Conservation (phyloP, 164 flowering plant genomes). For the Amborella trichopoda region DNA sequence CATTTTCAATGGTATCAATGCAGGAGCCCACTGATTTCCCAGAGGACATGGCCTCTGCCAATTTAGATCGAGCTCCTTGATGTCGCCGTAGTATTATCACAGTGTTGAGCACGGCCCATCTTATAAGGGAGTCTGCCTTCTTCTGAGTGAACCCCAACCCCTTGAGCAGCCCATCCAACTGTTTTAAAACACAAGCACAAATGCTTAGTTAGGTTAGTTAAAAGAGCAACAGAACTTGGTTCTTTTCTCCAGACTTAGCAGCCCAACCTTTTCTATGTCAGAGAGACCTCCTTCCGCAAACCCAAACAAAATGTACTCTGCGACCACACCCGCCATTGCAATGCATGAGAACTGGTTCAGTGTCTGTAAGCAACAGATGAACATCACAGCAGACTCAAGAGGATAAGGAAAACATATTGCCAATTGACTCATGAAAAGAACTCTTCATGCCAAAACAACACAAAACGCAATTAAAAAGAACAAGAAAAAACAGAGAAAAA, state of each 20-base stretch:
- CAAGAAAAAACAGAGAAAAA: too few species aligned
- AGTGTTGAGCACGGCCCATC: conserved; percentile 91
- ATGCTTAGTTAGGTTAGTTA: too few species aligned
- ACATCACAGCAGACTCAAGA: too few species aligned
- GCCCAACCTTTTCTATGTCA: conserved; percentile 63
- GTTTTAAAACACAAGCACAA: conserved; percentile 8
- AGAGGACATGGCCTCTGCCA: conserved; percentile 72
- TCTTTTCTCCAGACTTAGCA: background rate
- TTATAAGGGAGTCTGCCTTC: conserved; percentile 89
- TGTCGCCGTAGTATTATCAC: conserved; percentile 62
- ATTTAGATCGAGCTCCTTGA: conserved; percentile 37
- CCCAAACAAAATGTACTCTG: conserved; percentile 76
- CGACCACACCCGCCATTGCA: conserved; percentile 84
- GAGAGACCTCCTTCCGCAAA: conserved; percentile 75
- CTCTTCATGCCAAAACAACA: too few species aligned
- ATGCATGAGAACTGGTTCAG: conserved; percentile 79
- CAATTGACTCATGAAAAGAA: too few species aligned
- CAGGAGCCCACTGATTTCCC: conserved; percentile 73
- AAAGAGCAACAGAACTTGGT: background rate
- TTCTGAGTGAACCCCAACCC: conserved; percentile 79
- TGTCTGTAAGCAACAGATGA: conserved; percentile 25
- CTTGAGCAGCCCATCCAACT: conserved; percentile 61
- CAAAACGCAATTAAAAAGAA: too few species aligned
- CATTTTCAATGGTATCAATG: conserved; percentile 51
- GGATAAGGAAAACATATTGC: too few species aligned